phyloP scores from a whole-genome alignment of 805 yeast species.

The Millerago galiae region DNA sequence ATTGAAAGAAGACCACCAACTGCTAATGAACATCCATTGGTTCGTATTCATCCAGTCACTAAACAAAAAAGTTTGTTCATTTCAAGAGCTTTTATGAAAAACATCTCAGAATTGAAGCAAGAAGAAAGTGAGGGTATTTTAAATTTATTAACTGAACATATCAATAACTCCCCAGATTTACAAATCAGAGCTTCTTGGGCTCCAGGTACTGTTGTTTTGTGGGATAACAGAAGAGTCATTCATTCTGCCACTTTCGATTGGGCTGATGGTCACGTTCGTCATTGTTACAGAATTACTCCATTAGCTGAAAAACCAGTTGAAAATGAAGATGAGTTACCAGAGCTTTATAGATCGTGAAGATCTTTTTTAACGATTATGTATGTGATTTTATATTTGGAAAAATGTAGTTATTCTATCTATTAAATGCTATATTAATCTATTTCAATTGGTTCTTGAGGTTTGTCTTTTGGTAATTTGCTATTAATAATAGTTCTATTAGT shows the following conservation, averaged over 20 bases:
- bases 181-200: conserved; percentile 70
- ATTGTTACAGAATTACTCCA: conserved; percentile 68
- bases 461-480: background rate
- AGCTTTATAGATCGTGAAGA: conserved; percentile 13
- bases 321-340: conserved; percentile 33
- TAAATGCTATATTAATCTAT: conserved; percentile 1
- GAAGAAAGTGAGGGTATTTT: conserved; percentile 64
- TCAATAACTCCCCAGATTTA: conserved; percentile 50
- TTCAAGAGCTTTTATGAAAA: conserved; percentile 56
- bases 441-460: conserved; percentile 1
- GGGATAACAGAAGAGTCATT: conserved; percentile 72
- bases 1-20: conserved; percentile 61
- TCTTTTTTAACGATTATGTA: background rate
- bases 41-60: conserved; percentile 69
- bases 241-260: conserved; percentile 72
- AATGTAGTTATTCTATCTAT: background rate
- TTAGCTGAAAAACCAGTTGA: conserved; percentile 66
- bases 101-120: conserved; percentile 64
- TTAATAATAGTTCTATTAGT: background rate
- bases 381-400: background rate
- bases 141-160: conserved; percentile 47
- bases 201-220: conserved; percentile 60
- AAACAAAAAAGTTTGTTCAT: conserved; percentile 52
- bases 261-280: conserved; percentile 61
- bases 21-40: conserved; percentile 54